phyloP scores from a whole-genome alignment of 345 rosid genomes.

The Gossypium turneri region DNA sequence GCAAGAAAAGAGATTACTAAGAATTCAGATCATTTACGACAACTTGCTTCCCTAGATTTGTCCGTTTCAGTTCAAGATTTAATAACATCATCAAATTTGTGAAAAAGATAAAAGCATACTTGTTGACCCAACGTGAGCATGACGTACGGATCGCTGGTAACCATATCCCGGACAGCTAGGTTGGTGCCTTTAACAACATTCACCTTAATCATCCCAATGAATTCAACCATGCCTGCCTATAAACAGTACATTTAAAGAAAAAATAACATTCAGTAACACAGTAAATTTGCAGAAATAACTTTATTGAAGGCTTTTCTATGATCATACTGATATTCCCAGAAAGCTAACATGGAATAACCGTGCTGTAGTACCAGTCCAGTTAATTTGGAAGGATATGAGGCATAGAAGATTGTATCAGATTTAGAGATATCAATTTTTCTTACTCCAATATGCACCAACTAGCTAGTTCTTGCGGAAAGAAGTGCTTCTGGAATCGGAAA shows the following conservation, averaged over 20 bases:
- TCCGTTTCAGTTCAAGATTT: slow-evolving; percentile 7
- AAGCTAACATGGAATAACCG: not conserved
- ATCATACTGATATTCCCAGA: not conserved
- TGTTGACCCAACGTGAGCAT: slow-evolving; percentile 81
- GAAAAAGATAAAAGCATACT: slow-evolving; percentile 40
- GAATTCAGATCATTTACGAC: not conserved
- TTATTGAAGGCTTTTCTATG: not conserved
- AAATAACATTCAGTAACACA: slow-evolving; percentile 12
- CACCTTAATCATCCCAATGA: slow-evolving; percentile 88
- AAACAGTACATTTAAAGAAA: slow-evolving; percentile 24
- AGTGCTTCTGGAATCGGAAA: not conserved
- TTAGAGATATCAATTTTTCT: not conserved
- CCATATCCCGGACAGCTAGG: slow-evolving; percentile 79
- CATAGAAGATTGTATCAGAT: not conserved
- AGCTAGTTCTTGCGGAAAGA: not conserved
- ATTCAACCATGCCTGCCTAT: slow-evolving; percentile 97
- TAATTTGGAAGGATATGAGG: not conserved
- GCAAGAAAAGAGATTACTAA: slow-evolving; percentile 22
- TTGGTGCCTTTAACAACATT: slow-evolving; percentile 96
- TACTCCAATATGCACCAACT: not conserved
- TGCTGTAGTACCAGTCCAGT: not conserved
- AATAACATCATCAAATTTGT: not conserved
- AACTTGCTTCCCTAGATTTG: slow-evolving; percentile 5
- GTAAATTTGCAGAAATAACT: not conserved
- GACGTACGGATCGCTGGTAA: slow-evolving; percentile 94